Evolutionary conservation across 805 yeast species (phyloP).

Genomic region (Yarrowia keelungensis): DNA sequence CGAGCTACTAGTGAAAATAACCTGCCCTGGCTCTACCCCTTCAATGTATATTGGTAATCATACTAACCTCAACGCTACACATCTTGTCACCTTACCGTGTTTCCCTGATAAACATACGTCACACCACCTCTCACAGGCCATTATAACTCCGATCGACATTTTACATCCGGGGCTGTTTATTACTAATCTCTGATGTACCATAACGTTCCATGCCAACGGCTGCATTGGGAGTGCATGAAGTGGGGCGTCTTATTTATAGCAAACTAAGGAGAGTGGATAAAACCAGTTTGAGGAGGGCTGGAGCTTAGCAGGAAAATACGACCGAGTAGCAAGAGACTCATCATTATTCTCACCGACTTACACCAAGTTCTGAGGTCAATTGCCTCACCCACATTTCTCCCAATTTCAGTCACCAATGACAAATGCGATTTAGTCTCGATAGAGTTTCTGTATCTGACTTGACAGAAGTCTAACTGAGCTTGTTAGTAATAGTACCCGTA

Average conservation of each 20-base stretch:
- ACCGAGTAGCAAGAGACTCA: background rate
- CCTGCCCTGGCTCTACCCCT: no score
- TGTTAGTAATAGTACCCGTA: background rate
- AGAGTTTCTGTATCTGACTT: background rate
- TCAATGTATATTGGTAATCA: no score
- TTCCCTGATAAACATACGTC: no score
- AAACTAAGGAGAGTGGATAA: background rate
- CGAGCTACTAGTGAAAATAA: no score
- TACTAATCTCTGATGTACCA: background rate
- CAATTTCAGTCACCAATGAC: constrained; percentile 8
- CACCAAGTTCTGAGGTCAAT: background rate
- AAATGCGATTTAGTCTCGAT: constrained; percentile 14
- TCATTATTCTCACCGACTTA: background rate
- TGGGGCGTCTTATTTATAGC: constrained; percentile 20
- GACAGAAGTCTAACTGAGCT: constrained; percentile 18
- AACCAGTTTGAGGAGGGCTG: no score
- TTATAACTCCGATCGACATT: background rate
- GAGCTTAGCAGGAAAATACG: background rate
- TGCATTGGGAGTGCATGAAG: constrained; percentile 7
- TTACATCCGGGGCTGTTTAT: background rate
- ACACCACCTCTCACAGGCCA: no score
- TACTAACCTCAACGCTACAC: no score
- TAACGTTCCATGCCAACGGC: constrained; percentile 12
- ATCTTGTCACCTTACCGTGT: no score
- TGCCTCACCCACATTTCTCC: background rate